phyloP scores from a whole-genome alignment of 176 grass and related monocot species.

The Metroxylon sagu region DNA sequence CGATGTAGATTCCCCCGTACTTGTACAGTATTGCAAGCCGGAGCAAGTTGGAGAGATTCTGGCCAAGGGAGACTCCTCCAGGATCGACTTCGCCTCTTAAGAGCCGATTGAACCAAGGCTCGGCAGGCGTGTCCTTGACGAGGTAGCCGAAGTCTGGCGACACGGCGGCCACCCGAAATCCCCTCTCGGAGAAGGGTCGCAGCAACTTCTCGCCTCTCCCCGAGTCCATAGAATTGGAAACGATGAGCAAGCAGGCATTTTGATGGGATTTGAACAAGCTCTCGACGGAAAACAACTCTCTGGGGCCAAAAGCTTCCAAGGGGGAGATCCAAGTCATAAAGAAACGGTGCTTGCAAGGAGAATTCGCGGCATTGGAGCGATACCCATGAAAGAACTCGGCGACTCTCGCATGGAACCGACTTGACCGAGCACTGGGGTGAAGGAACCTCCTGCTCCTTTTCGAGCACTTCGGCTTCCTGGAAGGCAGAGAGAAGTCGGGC shows the following conservation, averaged over 20 bases:
- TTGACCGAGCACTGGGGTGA: slow-evolving; percentile 15
- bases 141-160: slow-evolving; percentile 59
- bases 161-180: slow-evolving; percentile 33
- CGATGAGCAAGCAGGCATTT: slow-evolving; percentile 61
- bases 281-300: slow-evolving; percentile 65
- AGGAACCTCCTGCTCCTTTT: slow-evolving; percentile 39
- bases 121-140: slow-evolving; percentile 38
- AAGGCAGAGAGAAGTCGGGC: neutral
- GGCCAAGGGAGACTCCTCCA: slow-evolving; percentile 59
- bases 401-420: slow-evolving; percentile 34
- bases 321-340: slow-evolving; percentile 84
- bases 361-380: neutral
- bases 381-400: slow-evolving; percentile 30
- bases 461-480: neutral
- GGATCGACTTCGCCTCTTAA: slow-evolving; percentile 35
- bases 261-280: slow-evolving; percentile 76
- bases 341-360: slow-evolving; percentile 41
- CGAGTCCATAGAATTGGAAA: slow-evolving; percentile 68
- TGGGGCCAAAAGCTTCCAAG: slow-evolving; percentile 41
- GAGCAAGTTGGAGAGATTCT: slow-evolving; percentile 94
- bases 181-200: slow-evolving; percentile 43
- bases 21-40: slow-evolving; percentile 56
- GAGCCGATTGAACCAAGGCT: slow-evolving; percentile 37
- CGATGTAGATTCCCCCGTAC: slow-evolving; percentile 73
- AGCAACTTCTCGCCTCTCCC: slow-evolving; percentile 28